Conservation (phyloP, 768 basidiomycete genomes). For the Leccinum fibrillosum region DNA sequence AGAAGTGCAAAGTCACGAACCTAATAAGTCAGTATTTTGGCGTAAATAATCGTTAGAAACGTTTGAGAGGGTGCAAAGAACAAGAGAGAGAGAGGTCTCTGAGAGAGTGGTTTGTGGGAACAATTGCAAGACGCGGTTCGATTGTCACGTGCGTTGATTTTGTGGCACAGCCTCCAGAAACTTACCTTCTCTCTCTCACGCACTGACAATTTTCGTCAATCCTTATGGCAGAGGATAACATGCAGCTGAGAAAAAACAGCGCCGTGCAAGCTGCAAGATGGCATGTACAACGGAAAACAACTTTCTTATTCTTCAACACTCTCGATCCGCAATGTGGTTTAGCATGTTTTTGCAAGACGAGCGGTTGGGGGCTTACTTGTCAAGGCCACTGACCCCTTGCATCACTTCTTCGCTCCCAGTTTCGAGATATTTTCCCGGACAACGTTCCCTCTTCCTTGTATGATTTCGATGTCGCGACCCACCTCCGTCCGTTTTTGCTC, state of each 20-base stretch:
- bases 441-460: conserved; percentile 13
- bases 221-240: background rate
- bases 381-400: background rate
- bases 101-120: conserved; percentile 15
- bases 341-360: background rate
- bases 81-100: conserved; percentile 9
- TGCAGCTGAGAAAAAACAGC: background rate
- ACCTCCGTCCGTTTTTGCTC: conserved; percentile 21
- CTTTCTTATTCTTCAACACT: background rate
- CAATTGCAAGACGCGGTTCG: conserved; percentile 27
- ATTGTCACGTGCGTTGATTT: conserved; percentile 35
- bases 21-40: conserved; percentile 12
- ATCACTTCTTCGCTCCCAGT: conserved; percentile 16
- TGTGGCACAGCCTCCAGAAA: background rate
- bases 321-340: background rate
- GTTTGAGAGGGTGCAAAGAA: conserved; percentile 7
- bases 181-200: no score
- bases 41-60: conserved; percentile 14
- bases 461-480: conserved; percentile 15
- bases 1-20: conserved; percentile 9
- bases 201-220: no score
- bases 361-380: background rate
- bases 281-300: background rate
- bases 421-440: conserved; percentile 24
- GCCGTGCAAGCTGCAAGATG: background rate